phyloP scores from a whole-genome alignment of 1,139 yeast species.

The Suhomyces terraborum region DNA sequence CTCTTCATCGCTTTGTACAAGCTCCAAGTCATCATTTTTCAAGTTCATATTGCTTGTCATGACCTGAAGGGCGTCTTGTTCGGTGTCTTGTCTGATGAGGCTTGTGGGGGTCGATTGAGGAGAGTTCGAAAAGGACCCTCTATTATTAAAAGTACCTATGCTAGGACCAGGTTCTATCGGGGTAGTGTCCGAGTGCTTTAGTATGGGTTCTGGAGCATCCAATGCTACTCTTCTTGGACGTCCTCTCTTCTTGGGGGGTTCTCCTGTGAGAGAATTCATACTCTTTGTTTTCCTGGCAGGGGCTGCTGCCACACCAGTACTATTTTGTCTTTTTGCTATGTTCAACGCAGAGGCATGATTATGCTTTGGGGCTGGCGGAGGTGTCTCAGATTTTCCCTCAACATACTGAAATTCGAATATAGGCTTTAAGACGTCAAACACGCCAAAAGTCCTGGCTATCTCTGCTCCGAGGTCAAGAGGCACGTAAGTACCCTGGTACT shows the following conservation, averaged over 20 bases:
- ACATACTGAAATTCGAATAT: constrained; percentile 63
- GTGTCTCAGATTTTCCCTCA: constrained; percentile 61
- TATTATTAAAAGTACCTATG: constrained; percentile 31
- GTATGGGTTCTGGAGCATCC: constrained; percentile 28
- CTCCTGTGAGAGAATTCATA: constrained; percentile 25
- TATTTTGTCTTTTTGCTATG: constrained; percentile 47
- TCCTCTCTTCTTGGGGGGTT: constrained; percentile 48
- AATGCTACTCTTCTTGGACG: constrained; percentile 47
- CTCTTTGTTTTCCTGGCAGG: constrained; percentile 27
- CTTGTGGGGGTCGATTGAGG: constrained; percentile 22
- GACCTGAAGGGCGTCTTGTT: constrained; percentile 41
- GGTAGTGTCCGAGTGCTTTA: constrained; percentile 36
- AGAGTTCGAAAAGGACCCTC: constrained; percentile 18
- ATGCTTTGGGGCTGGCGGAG: constrained; percentile 85
- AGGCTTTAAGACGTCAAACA: constrained; percentile 63
- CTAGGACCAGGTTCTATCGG: constrained; percentile 35
- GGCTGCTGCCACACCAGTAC: constrained; percentile 22
- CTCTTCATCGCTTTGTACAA: constrained; percentile 33
- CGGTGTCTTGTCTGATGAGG: constrained; percentile 46
- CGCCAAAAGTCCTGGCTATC: constrained; percentile 69
- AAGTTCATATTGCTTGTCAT: constrained; percentile 40
- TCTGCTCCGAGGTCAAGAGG: constrained; percentile 63
- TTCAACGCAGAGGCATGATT: constrained; percentile 66
- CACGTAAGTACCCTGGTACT: constrained; percentile 94
- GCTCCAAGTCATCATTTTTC: constrained; percentile 42